Evolutionary conservation across 75 land plant species (phyloP).

Genomic region (Selaginella moellendorffii): DNA sequence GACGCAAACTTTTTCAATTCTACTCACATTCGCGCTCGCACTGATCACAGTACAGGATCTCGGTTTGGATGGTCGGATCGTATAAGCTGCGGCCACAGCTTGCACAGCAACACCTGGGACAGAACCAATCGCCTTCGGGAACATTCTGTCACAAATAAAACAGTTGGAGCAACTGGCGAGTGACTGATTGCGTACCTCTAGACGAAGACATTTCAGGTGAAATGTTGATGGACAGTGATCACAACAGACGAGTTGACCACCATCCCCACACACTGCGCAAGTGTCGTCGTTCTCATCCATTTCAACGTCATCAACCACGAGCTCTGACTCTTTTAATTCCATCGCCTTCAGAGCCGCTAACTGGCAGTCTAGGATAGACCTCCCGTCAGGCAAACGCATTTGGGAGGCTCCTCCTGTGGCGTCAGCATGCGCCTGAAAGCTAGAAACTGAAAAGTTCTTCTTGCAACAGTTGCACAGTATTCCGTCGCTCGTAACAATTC

Average conservation of each 20-base stretch:
- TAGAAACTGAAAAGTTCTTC: conserved; percentile 34
- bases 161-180: not conserved
- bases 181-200: conserved; percentile 33
- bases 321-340: conserved; percentile 1
- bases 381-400: conserved; percentile 64
- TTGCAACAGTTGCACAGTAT: conserved; percentile 68
- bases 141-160: conserved; percentile 25
- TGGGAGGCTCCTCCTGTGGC: conserved; percentile 30
- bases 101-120: conserved; percentile 62
- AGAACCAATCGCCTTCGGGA: conserved; percentile 69
- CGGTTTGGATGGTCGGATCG: not conserved
- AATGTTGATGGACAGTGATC: conserved; percentile 85
- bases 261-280: conserved; percentile 81
- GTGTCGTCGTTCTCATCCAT: conserved; percentile 72
- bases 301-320: conserved; percentile 24
- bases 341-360: conserved; percentile 40
- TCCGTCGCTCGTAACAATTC: conserved; percentile 54
- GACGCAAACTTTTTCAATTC: too few relatives aligned
- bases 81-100: conserved; percentile 43
- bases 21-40: conserved; percentile 66
- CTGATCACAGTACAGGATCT: conserved; percentile 31
- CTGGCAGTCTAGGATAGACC: conserved; percentile 60
- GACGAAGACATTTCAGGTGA: conserved; percentile 46
- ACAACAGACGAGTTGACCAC: conserved; percentile 75
- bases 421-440: conserved; percentile 73